Evolutionary conservation across 2,329 filamentous ascomycete genomes (phyloP).

Genomic region (Cladophialophora immunda): DNA sequence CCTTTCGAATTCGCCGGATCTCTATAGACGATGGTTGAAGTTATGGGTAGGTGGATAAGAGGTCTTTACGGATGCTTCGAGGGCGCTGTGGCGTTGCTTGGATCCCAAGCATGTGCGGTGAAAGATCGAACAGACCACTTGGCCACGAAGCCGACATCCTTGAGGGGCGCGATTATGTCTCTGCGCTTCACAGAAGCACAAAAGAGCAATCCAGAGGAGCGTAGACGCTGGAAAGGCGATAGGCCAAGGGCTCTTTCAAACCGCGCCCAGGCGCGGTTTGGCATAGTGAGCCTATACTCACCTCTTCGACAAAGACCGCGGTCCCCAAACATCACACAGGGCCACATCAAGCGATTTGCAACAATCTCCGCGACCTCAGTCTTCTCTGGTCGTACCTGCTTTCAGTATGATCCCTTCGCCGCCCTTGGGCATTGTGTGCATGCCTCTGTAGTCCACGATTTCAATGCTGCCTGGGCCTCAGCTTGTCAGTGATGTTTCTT

Average conservation of each 20-base stretch:
- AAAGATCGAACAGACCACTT: neutral
- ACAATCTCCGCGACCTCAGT: neutral
- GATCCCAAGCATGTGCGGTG: neutral
- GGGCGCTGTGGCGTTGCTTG: neutral
- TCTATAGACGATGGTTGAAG: neutral
- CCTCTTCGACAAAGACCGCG: neutral
- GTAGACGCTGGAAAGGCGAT: conserved; percentile 1
- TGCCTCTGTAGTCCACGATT: neutral
- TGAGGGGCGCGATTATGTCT: neutral
- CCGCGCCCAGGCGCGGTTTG: neutral
- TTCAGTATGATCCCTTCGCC: neutral
- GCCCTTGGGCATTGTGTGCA: neutral
- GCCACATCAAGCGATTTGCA: neutral
- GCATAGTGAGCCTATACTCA: neutral
- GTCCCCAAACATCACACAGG: neutral
- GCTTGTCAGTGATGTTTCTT: neutral
- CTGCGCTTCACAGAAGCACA: conserved; percentile 11
- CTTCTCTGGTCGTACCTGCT: neutral
- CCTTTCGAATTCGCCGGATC: neutral
- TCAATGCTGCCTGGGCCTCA: neutral
- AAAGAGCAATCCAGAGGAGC: conserved; percentile 8
- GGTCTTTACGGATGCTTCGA: neutral
- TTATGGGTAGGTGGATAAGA: neutral
- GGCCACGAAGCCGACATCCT: neutral
- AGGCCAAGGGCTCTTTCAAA: neutral